Base-by-base conservation (phyloP, 768 basidiomycete genomes). In the Russula ochroleuca region DNA sequence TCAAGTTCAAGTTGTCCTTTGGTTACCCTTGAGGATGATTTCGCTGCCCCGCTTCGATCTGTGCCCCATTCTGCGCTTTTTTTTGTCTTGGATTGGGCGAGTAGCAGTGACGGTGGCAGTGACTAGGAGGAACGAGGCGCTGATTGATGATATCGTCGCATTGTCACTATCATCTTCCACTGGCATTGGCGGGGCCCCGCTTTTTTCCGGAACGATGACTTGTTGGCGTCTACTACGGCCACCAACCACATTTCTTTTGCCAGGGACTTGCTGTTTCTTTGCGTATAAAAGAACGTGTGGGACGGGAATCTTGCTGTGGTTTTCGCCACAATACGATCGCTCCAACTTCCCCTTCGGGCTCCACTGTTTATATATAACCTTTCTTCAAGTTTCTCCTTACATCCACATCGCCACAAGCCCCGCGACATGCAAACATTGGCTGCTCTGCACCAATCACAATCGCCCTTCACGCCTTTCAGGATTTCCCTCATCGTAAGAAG, bases 401-500 rank as follows among this genome's bases (percentile, higher is more conserved):
- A 13, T 45, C 28, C 33, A 14, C 31, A 31, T 33, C 21, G 23
- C 21, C 21, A 31, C 38, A 8, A 28, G 25, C 15, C 8, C 23
- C 19, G 17, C 5, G 28, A 17, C 3, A 53, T 53, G 41, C 23
- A 31, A 19, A 38, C 15, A 19, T 19, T n/a, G 19, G 23, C 25
- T n/a, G 17, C 35, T 50, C 52, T 9, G 33, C 17, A 19, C 23
- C 52, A 21, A 28, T 43, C 35, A 37, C 38, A 21, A 47, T 25
- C 25, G 28, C 17, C 35, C 9, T 7, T 33, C 9, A 5, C 45
- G 33, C 8, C 23, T 9, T 23, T 49, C n/a, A 21, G 57, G 38
- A 54, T 10, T 3, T 19, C 21, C 25, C 23, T 56, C 54, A 37
- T 57, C 41, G 64, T 65, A 51, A 43, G 64, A n/a, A 35, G 11